Percentiles rank a stretch among this genome's conserved stretches.
Conservation (phyloP, 306 rosid genomes). For the Gynostemma pentaphyllum region DNA sequence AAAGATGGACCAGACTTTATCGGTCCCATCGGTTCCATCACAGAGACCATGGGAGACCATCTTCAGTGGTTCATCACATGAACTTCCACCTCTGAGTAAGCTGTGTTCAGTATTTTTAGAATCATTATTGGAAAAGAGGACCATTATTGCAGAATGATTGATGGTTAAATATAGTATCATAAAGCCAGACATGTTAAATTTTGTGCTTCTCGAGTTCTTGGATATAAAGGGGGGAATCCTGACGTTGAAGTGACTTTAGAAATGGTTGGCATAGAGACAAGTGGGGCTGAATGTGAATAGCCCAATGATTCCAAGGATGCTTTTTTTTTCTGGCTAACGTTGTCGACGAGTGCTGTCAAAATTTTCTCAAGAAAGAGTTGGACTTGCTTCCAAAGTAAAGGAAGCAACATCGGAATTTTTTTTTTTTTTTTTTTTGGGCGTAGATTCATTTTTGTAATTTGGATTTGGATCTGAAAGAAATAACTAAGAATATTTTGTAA, state of each 20-base stretch:
- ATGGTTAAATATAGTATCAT: background rate
- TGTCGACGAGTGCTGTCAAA: no score
- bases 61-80: slow-evolving; percentile 64
- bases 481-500: background rate
- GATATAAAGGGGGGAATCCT: background rate
- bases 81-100: slow-evolving; percentile 73
- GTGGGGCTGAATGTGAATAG: background rate
- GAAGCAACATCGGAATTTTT: background rate
- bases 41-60: slow-evolving; percentile 85
- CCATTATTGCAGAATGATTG: slow-evolving; percentile 31
- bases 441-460: background rate
- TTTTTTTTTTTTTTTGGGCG: no score
- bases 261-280: background rate
- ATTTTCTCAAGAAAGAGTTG: background rate
- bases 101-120: slow-evolving; percentile 67
- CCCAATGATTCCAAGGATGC: background rate
- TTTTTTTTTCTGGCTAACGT: background rate
- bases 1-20: slow-evolving; percentile 25
- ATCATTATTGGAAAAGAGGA: slow-evolving; percentile 60
- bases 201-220: background rate
- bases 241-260: background rate
- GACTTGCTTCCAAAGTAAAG: background rate
- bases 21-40: slow-evolving; percentile 43
- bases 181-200: slow-evolving; percentile 1
- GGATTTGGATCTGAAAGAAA: background rate